Conservation (phyloP, 176 grass and related monocot genomes). For the Bothriochloa decipiens region DNA sequence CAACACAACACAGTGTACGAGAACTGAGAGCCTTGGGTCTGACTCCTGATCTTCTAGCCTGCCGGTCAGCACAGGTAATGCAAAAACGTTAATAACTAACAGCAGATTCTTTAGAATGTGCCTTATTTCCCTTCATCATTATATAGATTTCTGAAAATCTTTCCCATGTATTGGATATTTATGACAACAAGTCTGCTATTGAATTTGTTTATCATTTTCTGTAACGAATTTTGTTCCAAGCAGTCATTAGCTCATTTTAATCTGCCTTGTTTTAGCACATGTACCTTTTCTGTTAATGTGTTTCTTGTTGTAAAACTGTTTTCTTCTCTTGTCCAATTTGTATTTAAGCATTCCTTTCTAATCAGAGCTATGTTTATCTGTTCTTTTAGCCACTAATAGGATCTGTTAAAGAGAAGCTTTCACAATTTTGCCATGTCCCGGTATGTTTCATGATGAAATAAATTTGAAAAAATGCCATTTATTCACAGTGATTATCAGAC, state of each 20-base stretch:
- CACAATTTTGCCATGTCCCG: constrained; percentile 97
- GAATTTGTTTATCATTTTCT: constrained; percentile 24
- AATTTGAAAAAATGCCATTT: constrained; percentile 3
- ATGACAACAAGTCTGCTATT: not conserved
- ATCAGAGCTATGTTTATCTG: constrained; percentile 23
- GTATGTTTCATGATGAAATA: constrained; percentile 50
- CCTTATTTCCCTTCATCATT: not conserved
- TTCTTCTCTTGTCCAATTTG: constrained; percentile 41
- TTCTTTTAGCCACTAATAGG: constrained; percentile 78
- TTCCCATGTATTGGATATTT: not conserved
- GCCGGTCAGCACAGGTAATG: constrained; percentile 86
- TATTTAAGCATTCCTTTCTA: constrained; percentile 17
- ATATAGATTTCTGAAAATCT: not conserved
- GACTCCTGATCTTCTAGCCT: constrained; percentile 95
- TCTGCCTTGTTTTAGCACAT: constrained; percentile 12
- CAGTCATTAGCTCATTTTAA: constrained; percentile 4
- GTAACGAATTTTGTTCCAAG: constrained; percentile 8
- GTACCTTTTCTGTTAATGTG: not conserved
- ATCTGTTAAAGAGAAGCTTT: constrained; percentile 90
- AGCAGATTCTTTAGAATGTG: constrained; percentile 13
- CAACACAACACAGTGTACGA: constrained; percentile 96
- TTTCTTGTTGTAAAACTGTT: not conserved
- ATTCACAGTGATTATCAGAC: constrained; percentile 5
- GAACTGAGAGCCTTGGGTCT: constrained; percentile 93
- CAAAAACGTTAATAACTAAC: not conserved